phyloP scores from a whole-genome alignment of 2,329 filamentous ascomycete species.

The Sporothrix luriei region DNA sequence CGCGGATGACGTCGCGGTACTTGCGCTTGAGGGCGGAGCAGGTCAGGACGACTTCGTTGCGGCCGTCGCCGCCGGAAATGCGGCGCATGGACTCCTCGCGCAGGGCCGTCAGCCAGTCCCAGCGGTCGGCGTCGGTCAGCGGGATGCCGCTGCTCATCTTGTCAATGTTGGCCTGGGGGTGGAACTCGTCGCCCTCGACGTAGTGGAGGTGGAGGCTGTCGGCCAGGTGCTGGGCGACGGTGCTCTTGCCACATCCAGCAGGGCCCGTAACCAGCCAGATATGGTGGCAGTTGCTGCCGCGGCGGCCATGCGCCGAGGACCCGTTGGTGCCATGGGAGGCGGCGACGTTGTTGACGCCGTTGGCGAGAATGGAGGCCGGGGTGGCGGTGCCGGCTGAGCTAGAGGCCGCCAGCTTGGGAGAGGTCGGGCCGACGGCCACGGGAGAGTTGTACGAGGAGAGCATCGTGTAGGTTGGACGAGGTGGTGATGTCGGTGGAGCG shows the following conservation, averaged over 20 bases:
- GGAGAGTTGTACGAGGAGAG: conserved; percentile 29
- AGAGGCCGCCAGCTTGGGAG: conserved; percentile 26
- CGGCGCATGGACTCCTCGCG: conserved; percentile 66
- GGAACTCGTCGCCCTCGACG: conserved; percentile 80
- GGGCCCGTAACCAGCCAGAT: conserved; percentile 82
- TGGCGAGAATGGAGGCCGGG: not conserved
- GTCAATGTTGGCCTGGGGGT: conserved; percentile 75
- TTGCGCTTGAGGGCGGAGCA: conserved; percentile 96
- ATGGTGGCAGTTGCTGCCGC: conserved; percentile 54
- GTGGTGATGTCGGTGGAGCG: not conserved
- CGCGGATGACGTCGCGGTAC: conserved; percentile 88
- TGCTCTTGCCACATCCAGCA: conserved; percentile 78
- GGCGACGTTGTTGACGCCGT: not conserved
- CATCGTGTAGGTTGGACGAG: conserved; percentile 2
- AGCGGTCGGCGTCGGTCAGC: conserved; percentile 88
- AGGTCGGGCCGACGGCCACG: conserved; percentile 24
- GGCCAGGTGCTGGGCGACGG: conserved; percentile 68
- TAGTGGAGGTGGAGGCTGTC: conserved; percentile 66
- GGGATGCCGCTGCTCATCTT: conserved; percentile 88
- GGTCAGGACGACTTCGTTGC: conserved; percentile 81
- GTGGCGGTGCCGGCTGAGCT: not conserved
- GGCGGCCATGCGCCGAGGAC: not conserved
- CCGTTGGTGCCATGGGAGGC: not conserved
- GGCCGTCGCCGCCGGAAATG: conserved; percentile 55
- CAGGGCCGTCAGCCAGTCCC: conserved; percentile 90